Evolutionary conservation across 2,329 filamentous ascomycete species (phyloP), one percentile per base, ranked within the genome.

Genomic region (Fusarium sulawesiense): DNA sequence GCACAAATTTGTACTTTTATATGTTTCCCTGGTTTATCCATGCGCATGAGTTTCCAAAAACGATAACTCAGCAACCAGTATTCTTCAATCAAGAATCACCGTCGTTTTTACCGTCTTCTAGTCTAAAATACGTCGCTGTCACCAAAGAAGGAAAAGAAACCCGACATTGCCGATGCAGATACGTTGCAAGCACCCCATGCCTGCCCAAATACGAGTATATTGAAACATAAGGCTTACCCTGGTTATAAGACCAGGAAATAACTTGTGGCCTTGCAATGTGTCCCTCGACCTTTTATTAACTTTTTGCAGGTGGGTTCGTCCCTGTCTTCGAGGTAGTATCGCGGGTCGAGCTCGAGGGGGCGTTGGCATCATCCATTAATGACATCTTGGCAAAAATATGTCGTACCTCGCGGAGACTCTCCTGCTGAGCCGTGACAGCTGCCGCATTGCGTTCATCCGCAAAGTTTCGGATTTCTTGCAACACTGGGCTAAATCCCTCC

Each of bases 391-490:
- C 85, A 72, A 94, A 94, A 25, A 97, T 85, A 34, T 91, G 88
- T 69, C 89, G 90, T 79, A 96, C 89, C 73, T 95, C 91, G 47
- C 89, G 88, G 21, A 96, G 80, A 71, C 91, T 91, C 75, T 93
- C 89, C 9, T 84, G 83, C 64, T 88, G 85, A 4, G 85, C 80
- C 20, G 86, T 84, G n/a, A 84, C 83, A 0, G 87, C 87, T 21
- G 84, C 88, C 10, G 87, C 83, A 64, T 89, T 92, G 49, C 93
- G 88, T 70, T 96, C 93, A 73, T 93, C 90, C 29, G 94, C 93
- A 80, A 97, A 94, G 44, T 89, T 87, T 21, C 94, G 91, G 66
- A 97, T 90, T 56, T 88, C 91, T 54, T 90, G 90, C 56, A 98
- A 85, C 44, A 97, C 88, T 1, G 88, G 87, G 13, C 88, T 91